Evolutionary conservation across 2,329 filamentous ascomycete species (phyloP).

Genomic region (Trichoderma sp.): DNA sequence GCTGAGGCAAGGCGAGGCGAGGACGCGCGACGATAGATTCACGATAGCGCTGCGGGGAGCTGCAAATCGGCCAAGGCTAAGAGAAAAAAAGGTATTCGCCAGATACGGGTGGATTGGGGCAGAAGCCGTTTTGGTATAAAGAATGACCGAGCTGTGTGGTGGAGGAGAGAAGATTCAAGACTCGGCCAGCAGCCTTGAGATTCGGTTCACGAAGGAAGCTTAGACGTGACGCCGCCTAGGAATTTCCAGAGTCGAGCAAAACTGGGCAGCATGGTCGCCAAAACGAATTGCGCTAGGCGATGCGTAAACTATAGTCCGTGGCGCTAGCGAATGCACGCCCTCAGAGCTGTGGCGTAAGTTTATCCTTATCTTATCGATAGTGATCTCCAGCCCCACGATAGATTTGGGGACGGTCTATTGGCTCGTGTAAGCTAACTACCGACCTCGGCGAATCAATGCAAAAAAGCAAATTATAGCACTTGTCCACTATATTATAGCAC

Average conservation of each 20-base stretch:
- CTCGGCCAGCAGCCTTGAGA: conserved; percentile 19
- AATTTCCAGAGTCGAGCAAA: conserved; percentile 38
- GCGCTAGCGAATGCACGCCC: conserved; percentile 21
- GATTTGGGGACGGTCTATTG: not conserved
- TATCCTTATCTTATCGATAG: conserved; percentile 23
- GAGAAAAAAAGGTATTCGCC: not conserved
- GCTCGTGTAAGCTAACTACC: not conserved
- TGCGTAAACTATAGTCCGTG: conserved; percentile 37
- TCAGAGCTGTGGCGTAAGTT: conserved; percentile 1
- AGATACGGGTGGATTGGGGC: not conserved
- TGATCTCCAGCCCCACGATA: not conserved
- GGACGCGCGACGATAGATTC: conserved; percentile 20
- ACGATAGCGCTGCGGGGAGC: not conserved
- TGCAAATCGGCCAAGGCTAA: not conserved
- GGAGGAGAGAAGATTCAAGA: not conserved
- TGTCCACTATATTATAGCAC: too few relatives aligned
- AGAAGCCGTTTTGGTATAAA: not conserved
- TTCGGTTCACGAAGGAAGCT: conserved; percentile 2
- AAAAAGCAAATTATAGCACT: too few relatives aligned
- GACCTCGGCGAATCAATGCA: too few relatives aligned
- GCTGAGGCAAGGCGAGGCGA: conserved; percentile 22
- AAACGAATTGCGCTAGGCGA: conserved; percentile 41
- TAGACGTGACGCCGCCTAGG: conserved; percentile 26
- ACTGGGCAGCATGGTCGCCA: conserved; percentile 41
- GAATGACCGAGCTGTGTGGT: conserved; percentile 15